Base-by-base conservation (phyloP, 345 rosid species). In the Lepidium didymum region DNA sequence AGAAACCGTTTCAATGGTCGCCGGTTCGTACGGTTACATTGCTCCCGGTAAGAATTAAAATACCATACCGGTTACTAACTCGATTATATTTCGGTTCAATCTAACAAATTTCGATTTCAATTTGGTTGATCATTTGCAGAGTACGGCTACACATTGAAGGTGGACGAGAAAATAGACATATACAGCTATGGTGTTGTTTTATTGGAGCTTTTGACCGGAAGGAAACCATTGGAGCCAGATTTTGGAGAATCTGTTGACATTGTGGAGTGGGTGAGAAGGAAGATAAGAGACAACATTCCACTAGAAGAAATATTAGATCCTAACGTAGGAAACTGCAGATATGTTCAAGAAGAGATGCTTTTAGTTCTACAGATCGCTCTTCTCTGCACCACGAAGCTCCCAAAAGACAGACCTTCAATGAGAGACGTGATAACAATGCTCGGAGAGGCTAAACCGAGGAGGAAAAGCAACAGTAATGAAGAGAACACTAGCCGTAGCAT, bases 21-120 rank as follows among this genome's bases (percentile, higher is more conserved):
- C 98, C 25, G 98, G 98, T 36, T 93, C 98, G n/a, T 90, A 87
- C 63, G 96, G 97, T 11, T 93, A 88, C 81, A 93, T 93, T 6
- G 98, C 97, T 44, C 96, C 96, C 7, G 96, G 98, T 93, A 75
- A 75, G 73, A 62, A 29, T 6, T 13, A 4, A 38, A 21, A 1
- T 11, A 38, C 15, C 25, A 2, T 36, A 15, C 61, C 74, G 67
- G 33, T 68, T 68, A 10, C 7, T 56, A 21, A 36, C 27, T 10
- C 16, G 29, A 15, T 51, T 10, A 23, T 4, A 2, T 1, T 44
- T 27, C 46, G 72, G 72, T 68, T 68, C 7, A 44, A 8, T 54
- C 9, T 29, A 49, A 46, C 12, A 43, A 55, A 25, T 14, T 41
- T 41, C 2, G 6, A 36, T 59, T 59, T 47, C 1, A 6, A 45